A percentile compares a stretch with the other conserved stretches of the same genome.
These are phyloP conservation scores for Pisolithus microcarpus DNA, from an alignment of 768 basidiomycete genomes.

Conservation along the genomic window DNA sequence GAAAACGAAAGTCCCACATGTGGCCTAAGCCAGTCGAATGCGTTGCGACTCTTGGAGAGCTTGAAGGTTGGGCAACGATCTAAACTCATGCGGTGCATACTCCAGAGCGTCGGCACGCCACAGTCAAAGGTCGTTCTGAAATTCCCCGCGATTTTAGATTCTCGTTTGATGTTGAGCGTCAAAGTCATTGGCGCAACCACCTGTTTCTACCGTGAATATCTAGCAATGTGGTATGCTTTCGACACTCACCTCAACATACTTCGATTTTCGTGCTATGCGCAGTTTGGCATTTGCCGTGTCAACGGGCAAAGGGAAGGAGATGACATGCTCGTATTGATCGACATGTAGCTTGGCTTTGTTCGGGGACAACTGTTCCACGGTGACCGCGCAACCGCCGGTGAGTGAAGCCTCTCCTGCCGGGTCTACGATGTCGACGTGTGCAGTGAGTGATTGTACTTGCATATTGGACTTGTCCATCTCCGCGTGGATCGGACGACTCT, in stretches of 20 bases:
- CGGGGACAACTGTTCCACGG: constrained; percentile 8
- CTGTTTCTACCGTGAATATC: constrained; percentile 10
- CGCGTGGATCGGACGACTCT: constrained; percentile 8
- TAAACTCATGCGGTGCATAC: constrained; percentile 35
- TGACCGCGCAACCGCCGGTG: constrained; percentile 13
- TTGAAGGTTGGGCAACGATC: constrained; percentile 29
- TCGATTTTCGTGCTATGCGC: constrained; percentile 49
- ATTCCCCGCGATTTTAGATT: constrained; percentile 14
- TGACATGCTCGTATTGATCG: constrained; percentile 14
- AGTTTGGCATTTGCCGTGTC: constrained; percentile 30
- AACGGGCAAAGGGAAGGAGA: constrained; percentile 41
- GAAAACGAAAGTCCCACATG: constrained; percentile 30
- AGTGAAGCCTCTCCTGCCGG: constrained; percentile 13
- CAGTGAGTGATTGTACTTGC: constrained; percentile 13
- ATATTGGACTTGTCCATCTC: constrained; percentile 12
- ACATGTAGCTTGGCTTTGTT: constrained; percentile 6
- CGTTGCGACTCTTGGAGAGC: constrained; percentile 5
- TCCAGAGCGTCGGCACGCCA: constrained; percentile 21
- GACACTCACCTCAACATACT: constrained; percentile 33
- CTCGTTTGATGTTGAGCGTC: constrained; percentile 13
- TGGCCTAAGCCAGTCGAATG: constrained; percentile 25
- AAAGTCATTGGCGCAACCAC: constrained; percentile 14
- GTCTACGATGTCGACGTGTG: constrained; percentile 17
- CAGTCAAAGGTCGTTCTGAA: constrained; percentile 22
- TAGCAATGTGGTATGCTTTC: neutral